Evolutionary conservation across 2,329 filamentous ascomycete species (phyloP).

Genomic region (Coleophoma crateriformis): DNA sequence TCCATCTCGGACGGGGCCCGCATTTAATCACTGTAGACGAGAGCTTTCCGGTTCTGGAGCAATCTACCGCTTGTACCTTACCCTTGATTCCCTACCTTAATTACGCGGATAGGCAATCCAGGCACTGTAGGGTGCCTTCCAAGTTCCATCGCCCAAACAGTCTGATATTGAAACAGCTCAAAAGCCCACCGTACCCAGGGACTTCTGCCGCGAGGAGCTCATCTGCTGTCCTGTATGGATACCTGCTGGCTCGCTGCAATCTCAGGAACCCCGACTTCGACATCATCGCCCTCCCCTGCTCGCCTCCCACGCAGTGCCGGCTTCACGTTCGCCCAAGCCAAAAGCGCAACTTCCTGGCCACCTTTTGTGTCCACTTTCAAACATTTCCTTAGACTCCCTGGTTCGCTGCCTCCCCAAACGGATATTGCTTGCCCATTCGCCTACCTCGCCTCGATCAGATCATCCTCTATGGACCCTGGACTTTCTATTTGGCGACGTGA

Average conservation of each 20-base stretch:
- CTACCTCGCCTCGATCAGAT: constrained; percentile 2
- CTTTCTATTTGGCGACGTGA: constrained; percentile 13
- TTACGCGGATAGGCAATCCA: too few relatives aligned
- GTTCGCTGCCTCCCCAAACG: constrained; percentile 14
- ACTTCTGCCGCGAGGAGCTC: constrained; percentile 5
- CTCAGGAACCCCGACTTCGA: constrained; percentile 1
- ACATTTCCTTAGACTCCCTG: too few relatives aligned
- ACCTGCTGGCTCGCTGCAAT: not conserved
- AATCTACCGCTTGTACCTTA: not conserved
- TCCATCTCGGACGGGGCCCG: constrained; percentile 17
- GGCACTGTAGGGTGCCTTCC: not conserved
- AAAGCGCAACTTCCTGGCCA: too few relatives aligned
- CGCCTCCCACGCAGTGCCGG: constrained; percentile 3
- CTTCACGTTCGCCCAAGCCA: too few relatives aligned
- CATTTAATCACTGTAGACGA: constrained; percentile 9
- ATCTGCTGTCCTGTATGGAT: constrained; percentile 13
- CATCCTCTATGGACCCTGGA: constrained; percentile 12
- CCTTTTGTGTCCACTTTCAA: too few relatives aligned
- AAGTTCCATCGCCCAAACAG: constrained; percentile 4
- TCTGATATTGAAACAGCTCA: constrained; percentile 11
- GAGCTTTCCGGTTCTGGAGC: constrained; percentile 8
- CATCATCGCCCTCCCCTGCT: constrained; percentile 3
- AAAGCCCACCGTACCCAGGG: constrained; percentile 7
- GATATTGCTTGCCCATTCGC: constrained; percentile 6
- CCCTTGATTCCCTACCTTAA: not conserved